Evolutionary conservation across 2,329 filamentous ascomycete genomes (phyloP).

Genomic region (Scedosporium boydii): DNA sequence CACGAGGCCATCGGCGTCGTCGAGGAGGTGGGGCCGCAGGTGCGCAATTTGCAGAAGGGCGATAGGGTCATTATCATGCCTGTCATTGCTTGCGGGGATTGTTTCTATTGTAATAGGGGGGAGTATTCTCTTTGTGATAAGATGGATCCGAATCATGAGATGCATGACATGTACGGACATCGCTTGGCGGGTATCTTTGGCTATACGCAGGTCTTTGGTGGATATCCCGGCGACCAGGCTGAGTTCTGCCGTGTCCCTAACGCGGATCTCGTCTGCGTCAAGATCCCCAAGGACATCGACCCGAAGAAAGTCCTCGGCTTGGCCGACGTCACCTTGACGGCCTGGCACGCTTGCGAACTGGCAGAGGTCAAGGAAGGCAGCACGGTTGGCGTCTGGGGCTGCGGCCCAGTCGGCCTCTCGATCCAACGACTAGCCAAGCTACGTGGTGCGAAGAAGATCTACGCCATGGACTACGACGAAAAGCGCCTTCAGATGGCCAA

Average conservation of each 20-base stretch:
- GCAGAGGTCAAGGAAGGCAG: conserved; percentile 20
- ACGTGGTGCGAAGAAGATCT: conserved; percentile 20
- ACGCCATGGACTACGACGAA: conserved; percentile 22
- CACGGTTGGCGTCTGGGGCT: background rate
- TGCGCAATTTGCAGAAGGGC: conserved; percentile 22
- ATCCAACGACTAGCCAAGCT: conserved; percentile 18
- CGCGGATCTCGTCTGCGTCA: conserved; percentile 20
- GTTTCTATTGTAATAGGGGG: conserved; percentile 18
- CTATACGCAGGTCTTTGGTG: conserved; percentile 20
- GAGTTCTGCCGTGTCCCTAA: conserved; percentile 24
- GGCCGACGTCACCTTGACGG: conserved; percentile 20
- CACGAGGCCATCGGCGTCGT: conserved; percentile 34
- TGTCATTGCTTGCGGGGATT: conserved; percentile 17
- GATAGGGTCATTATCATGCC: conserved; percentile 27
- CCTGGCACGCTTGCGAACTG: conserved; percentile 20
- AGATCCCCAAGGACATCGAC: conserved; percentile 15
- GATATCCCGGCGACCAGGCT: conserved; percentile 24
- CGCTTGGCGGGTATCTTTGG: conserved; percentile 18
- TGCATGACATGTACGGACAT: background rate
- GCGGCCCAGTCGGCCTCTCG: conserved; percentile 11
- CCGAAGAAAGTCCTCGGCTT: conserved; percentile 20
- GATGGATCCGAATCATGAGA: background rate
- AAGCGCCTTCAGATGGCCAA: conserved; percentile 16
- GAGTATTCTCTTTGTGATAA: conserved; percentile 20
- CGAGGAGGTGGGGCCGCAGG: conserved; percentile 22